Evolutionary conservation across 805 yeast genomes (phyloP), one percentile per base, ranked within the genome.

Genomic region (Danielia reshetovae): DNA sequence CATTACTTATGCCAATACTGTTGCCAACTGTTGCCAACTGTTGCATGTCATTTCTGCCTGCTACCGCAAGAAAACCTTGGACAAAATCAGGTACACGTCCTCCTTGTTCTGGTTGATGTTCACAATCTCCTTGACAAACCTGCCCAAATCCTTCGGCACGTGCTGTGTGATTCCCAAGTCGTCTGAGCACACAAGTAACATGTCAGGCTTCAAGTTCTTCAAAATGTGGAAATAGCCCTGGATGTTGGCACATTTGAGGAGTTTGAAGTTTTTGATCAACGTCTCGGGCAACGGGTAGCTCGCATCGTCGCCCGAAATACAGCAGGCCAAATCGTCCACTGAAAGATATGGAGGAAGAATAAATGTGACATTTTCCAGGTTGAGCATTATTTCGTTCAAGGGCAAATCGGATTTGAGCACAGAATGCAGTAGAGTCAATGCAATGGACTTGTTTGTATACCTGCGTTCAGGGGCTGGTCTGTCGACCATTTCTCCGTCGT

Each of bases 291-390:
- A 41, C 13, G 31, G 33, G 30, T 31, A 36, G 29, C 17, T 25
- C 11, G 19, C 23, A 18, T 27, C 38, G 26, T 27, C 39, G 15
- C 23, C 36, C 25, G 34, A 18, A 7, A 57, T 48, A 30, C 48
- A 50, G 33, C 46, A 30, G 27, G 44, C 55, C 30, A 66, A 54
- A 39, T 67, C 72, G 21, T 65, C 70, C 18, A 61, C 48, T 9
- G 62, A 57, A 18, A 67, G 52, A 34, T 66, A 59, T 3, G 73
- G 73, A 5, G 73, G 72, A 18, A 67, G 55, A 30, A 67, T 67
- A 43, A 67, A 67, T 6, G 68, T 62, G 24, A 67, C 65, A 42
- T 67, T 67, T 19, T 61, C 66, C 2, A 60, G 48, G 19, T 57
- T 60, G 35, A 55, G 37, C 29, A 67, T 49, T 12, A 66, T 65